Evolutionary conservation across 345 rosid genomes (phyloP), one percentile per base, ranked within the genome.

Genomic region (Ailanthus altissimus): DNA sequence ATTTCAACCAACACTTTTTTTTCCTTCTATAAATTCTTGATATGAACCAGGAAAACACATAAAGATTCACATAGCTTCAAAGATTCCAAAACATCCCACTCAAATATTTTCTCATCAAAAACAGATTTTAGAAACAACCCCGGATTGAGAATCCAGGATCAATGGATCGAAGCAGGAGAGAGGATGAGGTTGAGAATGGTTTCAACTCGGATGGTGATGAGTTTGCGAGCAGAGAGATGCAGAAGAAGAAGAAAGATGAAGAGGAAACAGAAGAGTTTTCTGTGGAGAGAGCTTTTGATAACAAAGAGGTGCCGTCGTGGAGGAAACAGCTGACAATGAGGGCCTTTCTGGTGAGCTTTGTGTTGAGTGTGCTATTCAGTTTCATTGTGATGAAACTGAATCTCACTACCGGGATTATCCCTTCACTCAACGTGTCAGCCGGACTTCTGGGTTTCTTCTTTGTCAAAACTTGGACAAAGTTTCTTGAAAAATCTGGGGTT

Each of bases 351-450:
- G 92, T 87, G 69, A 87, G 97, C 82, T 81, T 90, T 38, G 38
- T 80, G 70, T 78, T 92, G 60, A 87, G 92, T 70, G 45, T 92
- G 66, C 71, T 89, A 59, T 92, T 90, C 83, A 81, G 87, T 70
- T 90, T 92, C 89, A 90, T 92, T 8, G 91, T 88, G 9, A 87
- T 86, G 90, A 92, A 90, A 78, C 86, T 92, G 40, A 88, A 87
- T 71, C 92, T 90, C 67, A 90, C 97, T 0, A 84, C 91, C 0
- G 97, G 97, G 16, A 85, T 90, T 74, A 90, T 92, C 25, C 94
- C 97, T 0, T 90, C 94, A 0, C 88, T 89, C 40, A 92, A 89
- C 10, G 93, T 92, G 51, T 85, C 94, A 26, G 94, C 97, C 18
- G 94, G 93, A 7, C 85, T 92, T 43, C 77, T 90, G 70, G 93